Evolutionary conservation across 1,284 basidiomycete genomes (phyloP).

Genomic region (Melanopsichium pennsylvanicum): DNA sequence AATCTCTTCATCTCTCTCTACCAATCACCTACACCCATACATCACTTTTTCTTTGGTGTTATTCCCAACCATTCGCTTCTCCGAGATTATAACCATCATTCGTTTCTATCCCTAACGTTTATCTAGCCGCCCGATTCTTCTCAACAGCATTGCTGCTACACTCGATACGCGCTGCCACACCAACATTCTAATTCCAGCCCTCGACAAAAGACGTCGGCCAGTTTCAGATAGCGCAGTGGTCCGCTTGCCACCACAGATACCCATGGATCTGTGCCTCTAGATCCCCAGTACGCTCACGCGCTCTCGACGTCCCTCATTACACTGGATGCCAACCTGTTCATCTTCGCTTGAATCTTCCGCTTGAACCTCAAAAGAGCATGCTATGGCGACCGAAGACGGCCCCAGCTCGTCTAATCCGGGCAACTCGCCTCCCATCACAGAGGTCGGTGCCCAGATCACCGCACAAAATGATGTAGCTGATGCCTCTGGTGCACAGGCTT

Average conservation of each 20-base stretch:
- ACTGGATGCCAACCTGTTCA: constrained; percentile 5
- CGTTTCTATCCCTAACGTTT: no score
- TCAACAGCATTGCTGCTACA: no score
- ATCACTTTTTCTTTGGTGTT: no score
- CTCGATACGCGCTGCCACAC: no score
- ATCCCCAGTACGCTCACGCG: constrained; percentile 9
- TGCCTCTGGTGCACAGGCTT: not conserved
- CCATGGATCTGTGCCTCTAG: constrained; percentile 12
- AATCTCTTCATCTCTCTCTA: not conserved
- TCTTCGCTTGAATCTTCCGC: constrained; percentile 1
- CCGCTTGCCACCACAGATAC: not conserved
- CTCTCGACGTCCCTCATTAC: not conserved
- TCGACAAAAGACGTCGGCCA: not conserved
- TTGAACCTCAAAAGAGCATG: constrained; percentile 21
- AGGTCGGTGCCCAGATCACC: constrained; percentile 6
- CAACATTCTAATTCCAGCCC: not conserved
- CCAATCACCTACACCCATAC: constrained; percentile 1
- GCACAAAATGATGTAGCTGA: constrained; percentile 10
- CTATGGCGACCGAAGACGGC: constrained; percentile 29
- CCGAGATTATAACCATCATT: no score
- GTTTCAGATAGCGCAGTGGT: not conserved
- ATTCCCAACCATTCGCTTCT: no score
- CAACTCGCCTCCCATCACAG: not conserved
- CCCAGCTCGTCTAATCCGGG: constrained; percentile 8
- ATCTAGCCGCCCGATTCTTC: no score